These are phyloP conservation scores for Colletotrichum scovillei DNA, from an alignment of 2,329 filamentous ascomycete species.

Conservation along the genomic window DNA sequence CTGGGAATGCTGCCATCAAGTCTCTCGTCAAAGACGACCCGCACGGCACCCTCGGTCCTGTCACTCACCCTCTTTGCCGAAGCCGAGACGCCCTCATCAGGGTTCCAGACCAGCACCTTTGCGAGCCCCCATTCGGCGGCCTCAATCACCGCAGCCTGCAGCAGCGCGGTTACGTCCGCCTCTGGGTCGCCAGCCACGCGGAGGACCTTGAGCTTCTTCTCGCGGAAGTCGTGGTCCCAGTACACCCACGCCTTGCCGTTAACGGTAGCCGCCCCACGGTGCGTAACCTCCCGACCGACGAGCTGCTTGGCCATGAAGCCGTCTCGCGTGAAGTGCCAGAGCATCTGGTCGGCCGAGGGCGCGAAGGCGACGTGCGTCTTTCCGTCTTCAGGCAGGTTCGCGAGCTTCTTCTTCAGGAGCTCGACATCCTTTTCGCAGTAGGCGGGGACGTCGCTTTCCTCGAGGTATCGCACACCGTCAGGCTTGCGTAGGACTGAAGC, in stretches of 20 bases:
- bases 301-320: constrained; percentile 42
- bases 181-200: constrained; percentile 42
- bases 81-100: constrained; percentile 42
- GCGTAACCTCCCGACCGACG: constrained; percentile 30
- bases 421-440: constrained; percentile 43
- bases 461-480: constrained; percentile 39
- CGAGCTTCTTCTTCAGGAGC: constrained; percentile 38
- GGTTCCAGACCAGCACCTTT: constrained; percentile 51
- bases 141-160: constrained; percentile 48
- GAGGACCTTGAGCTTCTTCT: constrained; percentile 44
- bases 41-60: constrained; percentile 50
- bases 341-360: constrained; percentile 43
- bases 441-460: constrained; percentile 37
- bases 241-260: constrained; percentile 44
- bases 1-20: constrained; percentile 46
- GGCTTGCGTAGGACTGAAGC: constrained; percentile 33
- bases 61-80: constrained; percentile 45
- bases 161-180: constrained; percentile 41
- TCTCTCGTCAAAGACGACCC: constrained; percentile 45
- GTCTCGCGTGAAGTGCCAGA: constrained; percentile 48
- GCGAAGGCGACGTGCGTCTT: constrained; percentile 47
- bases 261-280: constrained; percentile 41
- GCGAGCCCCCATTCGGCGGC: constrained; percentile 44
- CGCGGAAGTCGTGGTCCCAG: constrained; percentile 50
- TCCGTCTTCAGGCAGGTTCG: constrained; percentile 34